Evolutionary conservation across 2,329 filamentous ascomycete species (phyloP), one percentile per base, ranked within the genome.

Genomic region (Blastomyces parvus): DNA sequence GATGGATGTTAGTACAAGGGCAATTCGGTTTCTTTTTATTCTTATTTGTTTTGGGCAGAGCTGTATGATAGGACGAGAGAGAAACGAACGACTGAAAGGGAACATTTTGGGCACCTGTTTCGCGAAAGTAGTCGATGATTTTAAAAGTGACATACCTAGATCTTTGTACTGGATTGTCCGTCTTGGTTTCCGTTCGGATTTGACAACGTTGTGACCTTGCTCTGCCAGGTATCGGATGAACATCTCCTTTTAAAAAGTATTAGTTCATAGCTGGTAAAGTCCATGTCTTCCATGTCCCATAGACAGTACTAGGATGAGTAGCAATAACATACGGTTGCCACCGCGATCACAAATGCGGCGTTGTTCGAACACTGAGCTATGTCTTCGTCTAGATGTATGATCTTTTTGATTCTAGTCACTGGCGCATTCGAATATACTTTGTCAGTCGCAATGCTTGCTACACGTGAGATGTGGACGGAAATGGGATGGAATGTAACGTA

Each of bases 331-430:
- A 90, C 89, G 3, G 94, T 92, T 27, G 94, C 94, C 65, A 96
- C 83, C 1, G 93, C 92, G 70, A 97, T 95, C 63, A 93, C 87
- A 74, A 97, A 97, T 25, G 92, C 89, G 62, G 93, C 93, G 72
- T 96, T 96, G 76, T 92, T 96, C 57, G 92, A 96, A 76, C 91
- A 96, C 73, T 89, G 85, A 66, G 81, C 82, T 66, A 96, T 89
- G 66, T 97, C 93, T 53, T 90, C 86, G 76, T 99, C 94, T 64
- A 91, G 84, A 59, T 86, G 84, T 65, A 99, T 90, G 73, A 99
- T 96, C 79, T 96, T 96, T 79, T 97, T 97, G 64, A 99, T 90
- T 70, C 94, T 86, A 22, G 94, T 90, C 63, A 97, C 94, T 97
- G 70, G 50, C 56, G 22, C 17, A 58, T 14, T 36, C 59, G n/a